Conservation (phyloP, 495 filamentous ascomycete genomes). For the Aspergillus ellipticus region DNA sequence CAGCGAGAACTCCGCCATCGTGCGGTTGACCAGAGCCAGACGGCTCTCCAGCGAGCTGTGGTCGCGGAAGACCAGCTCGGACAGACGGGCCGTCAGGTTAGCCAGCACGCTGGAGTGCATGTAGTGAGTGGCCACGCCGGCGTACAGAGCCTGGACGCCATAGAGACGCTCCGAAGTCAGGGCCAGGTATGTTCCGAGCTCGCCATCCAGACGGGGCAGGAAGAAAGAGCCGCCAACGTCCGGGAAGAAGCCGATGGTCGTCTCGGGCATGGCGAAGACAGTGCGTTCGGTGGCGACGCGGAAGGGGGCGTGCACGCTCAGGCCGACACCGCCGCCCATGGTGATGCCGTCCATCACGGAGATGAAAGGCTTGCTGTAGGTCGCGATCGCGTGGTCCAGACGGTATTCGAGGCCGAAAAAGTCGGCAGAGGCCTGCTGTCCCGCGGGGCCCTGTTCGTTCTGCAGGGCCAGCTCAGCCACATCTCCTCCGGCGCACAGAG, state of each 20-base stretch:
- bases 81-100: slow-evolving; percentile 76
- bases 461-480: slow-evolving; percentile 69
- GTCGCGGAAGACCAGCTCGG: slow-evolving; percentile 85
- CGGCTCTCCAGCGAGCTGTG: slow-evolving; percentile 56
- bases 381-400: slow-evolving; percentile 93
- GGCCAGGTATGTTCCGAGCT: slow-evolving; percentile 82
- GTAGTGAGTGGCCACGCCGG: slow-evolving; percentile 90
- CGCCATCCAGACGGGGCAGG: slow-evolving; percentile 80
- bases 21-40: slow-evolving; percentile 68
- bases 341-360: slow-evolving; percentile 97
- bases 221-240: slow-evolving; percentile 97
- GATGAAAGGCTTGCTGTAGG: slow-evolving; percentile 86
- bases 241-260: slow-evolving; percentile 95
- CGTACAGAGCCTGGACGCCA: slow-evolving; percentile 75
- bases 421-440: slow-evolving; percentile 63
- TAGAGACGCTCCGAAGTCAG: slow-evolving; percentile 77
- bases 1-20: slow-evolving; percentile 86
- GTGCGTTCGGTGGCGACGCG: slow-evolving; percentile 94
- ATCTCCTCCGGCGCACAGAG: slow-evolving; percentile 93
- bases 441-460: slow-evolving; percentile 64
- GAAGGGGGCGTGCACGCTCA: slow-evolving; percentile 92
- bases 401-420: slow-evolving; percentile 93
- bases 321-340: slow-evolving; percentile 95
- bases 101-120: slow-evolving; percentile 82
- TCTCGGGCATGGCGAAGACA: slow-evolving; percentile 97